These are phyloP conservation scores for Crithidia brevicula DNA, from an alignment of 208 protist genomes.

Conservation along the genomic window DNA sequence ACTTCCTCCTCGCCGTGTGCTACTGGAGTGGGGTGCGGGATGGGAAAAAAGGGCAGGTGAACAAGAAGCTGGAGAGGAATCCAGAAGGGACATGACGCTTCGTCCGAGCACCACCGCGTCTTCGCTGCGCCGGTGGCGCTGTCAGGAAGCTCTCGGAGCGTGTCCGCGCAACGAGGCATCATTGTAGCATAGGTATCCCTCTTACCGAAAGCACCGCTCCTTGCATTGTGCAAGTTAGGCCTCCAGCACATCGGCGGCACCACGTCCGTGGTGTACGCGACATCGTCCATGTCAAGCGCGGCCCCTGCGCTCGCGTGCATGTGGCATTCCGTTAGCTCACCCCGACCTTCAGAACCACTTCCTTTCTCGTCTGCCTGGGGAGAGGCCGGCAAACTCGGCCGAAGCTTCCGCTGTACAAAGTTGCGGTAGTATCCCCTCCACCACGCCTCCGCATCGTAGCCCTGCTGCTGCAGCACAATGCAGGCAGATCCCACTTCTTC, in stretches of 20 bases:
- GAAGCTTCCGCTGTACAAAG: neutral
- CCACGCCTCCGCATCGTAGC: conserved; percentile 22
- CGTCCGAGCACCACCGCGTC: neutral
- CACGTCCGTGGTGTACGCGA: no score
- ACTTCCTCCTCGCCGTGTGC: neutral
- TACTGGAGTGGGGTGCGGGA: conserved; percentile 9
- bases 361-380: no score
- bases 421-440: conserved; percentile 23
- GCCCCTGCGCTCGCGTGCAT: no score
- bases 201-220: neutral
- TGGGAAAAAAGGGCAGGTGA: conserved; percentile 41
- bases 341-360: no score
- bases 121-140: neutral
- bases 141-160: neutral
- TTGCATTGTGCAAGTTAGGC: neutral
- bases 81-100: conserved; percentile 10
- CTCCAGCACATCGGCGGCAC: conserved; percentile 9
- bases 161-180: neutral
- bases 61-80: conserved; percentile 21
- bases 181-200: neutral
- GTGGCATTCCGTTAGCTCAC: no score
- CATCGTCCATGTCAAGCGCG: no score
- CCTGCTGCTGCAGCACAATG: conserved; percentile 10
- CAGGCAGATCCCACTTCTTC: conserved; percentile 17
- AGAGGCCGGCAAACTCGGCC: no score